A percentile compares a stretch with the other conserved stretches of the same genome.
Evolutionary conservation across 306 rosid species (phyloP).

Genomic region (Cajanus cajan): DNA sequence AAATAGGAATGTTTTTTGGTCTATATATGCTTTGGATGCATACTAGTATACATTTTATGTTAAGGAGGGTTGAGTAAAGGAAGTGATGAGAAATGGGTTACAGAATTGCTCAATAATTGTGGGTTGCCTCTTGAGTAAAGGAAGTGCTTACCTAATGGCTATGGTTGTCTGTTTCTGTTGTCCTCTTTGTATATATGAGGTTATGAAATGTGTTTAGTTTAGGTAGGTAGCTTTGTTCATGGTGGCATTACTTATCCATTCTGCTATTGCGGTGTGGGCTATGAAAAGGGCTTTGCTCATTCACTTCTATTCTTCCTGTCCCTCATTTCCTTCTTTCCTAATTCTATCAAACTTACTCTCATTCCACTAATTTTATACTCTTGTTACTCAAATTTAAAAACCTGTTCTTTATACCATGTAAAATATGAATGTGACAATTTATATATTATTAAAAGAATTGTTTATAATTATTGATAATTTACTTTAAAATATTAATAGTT

Average conservation of each 20-base stretch:
- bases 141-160: not conserved
- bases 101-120: not conserved
- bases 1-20: too few relatives aligned
- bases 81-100: not conserved
- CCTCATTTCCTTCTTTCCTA: too few relatives aligned
- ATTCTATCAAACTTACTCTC: too few relatives aligned
- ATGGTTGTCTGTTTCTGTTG: not conserved
- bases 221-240: not conserved
- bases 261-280: not conserved
- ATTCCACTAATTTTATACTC: too few relatives aligned
- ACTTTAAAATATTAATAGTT: too few relatives aligned
- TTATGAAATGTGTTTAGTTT: not conserved
- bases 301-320: not conserved
- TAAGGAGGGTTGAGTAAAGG: not conserved
- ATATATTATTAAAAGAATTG: too few relatives aligned
- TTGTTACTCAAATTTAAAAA: too few relatives aligned
- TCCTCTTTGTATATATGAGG: not conserved
- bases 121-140: not conserved
- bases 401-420: too few relatives aligned
- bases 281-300: too few relatives aligned
- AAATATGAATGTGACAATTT: too few relatives aligned
- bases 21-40: too few relatives aligned
- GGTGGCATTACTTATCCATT: not conserved
- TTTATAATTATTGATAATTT: too few relatives aligned
- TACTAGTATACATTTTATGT: not conserved